Base-by-base conservation (phyloP, 805 yeast genomes). In the Ogataea paraovalis region DNA sequence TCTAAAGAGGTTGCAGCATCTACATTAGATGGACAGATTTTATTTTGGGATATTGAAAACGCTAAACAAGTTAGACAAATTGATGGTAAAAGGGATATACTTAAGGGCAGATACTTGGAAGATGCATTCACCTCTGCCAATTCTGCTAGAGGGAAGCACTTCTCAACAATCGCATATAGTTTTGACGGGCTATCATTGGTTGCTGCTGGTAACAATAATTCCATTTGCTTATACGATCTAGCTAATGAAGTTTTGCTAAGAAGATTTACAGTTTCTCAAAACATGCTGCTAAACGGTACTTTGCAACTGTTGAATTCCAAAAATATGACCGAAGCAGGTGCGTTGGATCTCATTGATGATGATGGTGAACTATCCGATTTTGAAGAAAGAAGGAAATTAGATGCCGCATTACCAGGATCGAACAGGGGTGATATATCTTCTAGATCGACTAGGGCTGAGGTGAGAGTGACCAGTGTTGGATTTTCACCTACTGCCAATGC, bases 161-260 rank as follows among this genome's bases (percentile, higher is more conserved):
- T 94, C 68, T 82, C 89, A 2, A 79, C 92, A 1, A 76, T 94
- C 25, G 75, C 82, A 49, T 94, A 87, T 68, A 85, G 95, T 55
- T 85, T 90, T 59, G 99, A 94, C 70, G 99, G 99, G 1, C 71
- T 79, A 47, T 81, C 87, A 23, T 72, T 94, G 36, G 81, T 91
- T 42, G 98, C 97, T 10, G 99, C 91, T 27, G 99, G 99, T 53
- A 87, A 87, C 67, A 87, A 91, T 61, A 88, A 89, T 61, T 85
- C 90, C 42, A 84, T 94, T 37, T 92, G 98, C 66, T 73, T 94
- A 49, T 94, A 94, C 67, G 98, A 94, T 66, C 76, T 92, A 32
- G 80, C 84, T 21, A 90, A 90, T 62, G 95, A 87, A 64, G 98
- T 94, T 3, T 69, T 94, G 43, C 71, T 94, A 54, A 85, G 79